A percentile compares a stretch with the other conserved stretches of the same genome.
These are phyloP conservation scores for Chlorella sp. DNA, from an alignment of 139 green algal species.

Conservation along the genomic window DNA sequence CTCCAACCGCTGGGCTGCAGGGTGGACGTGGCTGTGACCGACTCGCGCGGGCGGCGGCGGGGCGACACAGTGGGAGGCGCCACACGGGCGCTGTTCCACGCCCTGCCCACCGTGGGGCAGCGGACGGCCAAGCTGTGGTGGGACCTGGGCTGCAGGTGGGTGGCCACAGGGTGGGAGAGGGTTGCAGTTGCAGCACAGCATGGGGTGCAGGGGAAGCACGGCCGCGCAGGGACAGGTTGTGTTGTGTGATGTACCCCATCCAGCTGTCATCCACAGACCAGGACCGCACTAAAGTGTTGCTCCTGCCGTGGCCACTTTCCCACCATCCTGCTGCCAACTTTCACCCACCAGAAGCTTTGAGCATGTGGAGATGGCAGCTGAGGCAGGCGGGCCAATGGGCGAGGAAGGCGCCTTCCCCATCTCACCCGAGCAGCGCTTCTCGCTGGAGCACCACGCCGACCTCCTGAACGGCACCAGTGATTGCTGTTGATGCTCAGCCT, in stretches of 20 bases:
- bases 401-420: neutral
- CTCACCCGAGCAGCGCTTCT: neutral
- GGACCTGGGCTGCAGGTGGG: conserved; percentile 1
- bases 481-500: neutral
- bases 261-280: neutral
- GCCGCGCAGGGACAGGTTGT: neutral
- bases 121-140: neutral
- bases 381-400: neutral
- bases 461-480: conserved; percentile 19
- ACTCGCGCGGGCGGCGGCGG: conserved; percentile 30
- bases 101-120: conserved; percentile 41
- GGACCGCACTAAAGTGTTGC: too few relatives aligned
- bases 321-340: too few relatives aligned
- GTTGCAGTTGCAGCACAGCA: neutral
- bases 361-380: conserved; percentile 1
- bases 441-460: conserved; percentile 1
- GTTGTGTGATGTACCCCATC: neutral
- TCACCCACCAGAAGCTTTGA: neutral
- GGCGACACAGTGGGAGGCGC: conserved; percentile 14
- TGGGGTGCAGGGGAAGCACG: neutral
- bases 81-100: conserved; percentile 32
- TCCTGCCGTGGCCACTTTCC: neutral
- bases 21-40: conserved; percentile 4
- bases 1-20: too few relatives aligned
- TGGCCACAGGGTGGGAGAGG: neutral